Evolutionary conservation across 768 basidiomycete species (phyloP), one percentile per base, ranked within the genome.

Genomic region (Agrocybe pediades): DNA sequence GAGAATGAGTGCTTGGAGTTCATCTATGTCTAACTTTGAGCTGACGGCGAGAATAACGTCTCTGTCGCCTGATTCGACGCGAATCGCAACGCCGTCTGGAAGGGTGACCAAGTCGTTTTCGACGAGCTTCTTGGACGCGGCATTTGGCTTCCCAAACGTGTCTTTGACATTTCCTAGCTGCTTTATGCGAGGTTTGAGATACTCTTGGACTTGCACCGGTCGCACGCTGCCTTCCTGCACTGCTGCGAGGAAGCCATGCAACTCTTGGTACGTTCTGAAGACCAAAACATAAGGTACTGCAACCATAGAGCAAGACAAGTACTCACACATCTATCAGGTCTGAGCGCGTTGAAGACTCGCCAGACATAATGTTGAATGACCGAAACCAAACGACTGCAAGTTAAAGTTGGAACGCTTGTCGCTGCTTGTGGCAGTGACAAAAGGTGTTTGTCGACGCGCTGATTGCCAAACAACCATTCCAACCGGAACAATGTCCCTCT

Each of bases 1-100:
- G 5, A 95, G 77, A 3, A 87, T 71, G 40, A 89, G 76, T 0
- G 92, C 86, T n/a, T 88, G 84, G 1, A 93, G 74, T 62, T 95
- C 84, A 70, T 95, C 92, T 20, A 96, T 84, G 24, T 82, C 74
- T 66, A 92, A 86, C 54, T 78, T 78, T 40, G 77, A 67, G 71
- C 92, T 91, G 60, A 97, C 81, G 44, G 87, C 66, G 47, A 60
- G 61, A 45, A 87, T 78, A 58, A 84, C 83, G 51, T 87, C 82
- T 65, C 88, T 87, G 71, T 88, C 84, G 30, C 79, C 80, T 33
- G 86, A 80, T 57, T 88, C 87, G 30, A 92, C 78, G 53, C 76
- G 77, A 20, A 89, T 58, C 25, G 73, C 73, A 19, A 85, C 78
- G 4, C 84, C 87, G 64, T 91, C 88, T 11, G 77, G 69, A n/a